These are phyloP conservation scores for Irpex lacteus DNA, from an alignment of 1,284 basidiomycete species.

Conservation along the genomic window DNA sequence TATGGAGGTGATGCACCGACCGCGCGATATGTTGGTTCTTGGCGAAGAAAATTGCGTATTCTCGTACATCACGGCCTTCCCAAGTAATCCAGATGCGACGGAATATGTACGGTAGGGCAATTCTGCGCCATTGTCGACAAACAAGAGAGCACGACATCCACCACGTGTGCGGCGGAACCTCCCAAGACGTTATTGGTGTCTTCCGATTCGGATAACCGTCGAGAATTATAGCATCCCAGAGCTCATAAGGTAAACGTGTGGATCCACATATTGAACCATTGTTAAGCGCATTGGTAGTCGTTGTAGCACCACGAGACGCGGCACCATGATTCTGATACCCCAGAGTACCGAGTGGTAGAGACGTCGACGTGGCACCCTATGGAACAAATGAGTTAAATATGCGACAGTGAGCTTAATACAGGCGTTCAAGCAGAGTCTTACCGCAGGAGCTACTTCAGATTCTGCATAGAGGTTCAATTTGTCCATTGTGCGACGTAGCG, in stretches of 20 bases:
- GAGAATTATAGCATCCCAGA: background rate
- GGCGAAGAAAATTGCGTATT: background rate
- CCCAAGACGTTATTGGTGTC: background rate
- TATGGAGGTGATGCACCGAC: background rate
- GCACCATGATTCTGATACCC: too few species aligned
- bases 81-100: background rate
- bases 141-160: background rate
- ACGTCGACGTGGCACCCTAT: too few species aligned
- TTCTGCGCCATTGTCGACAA: background rate
- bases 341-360: too few species aligned
- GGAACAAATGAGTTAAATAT: too few species aligned
- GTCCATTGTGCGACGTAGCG: too few species aligned
- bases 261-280: background rate
- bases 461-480: too few species aligned
- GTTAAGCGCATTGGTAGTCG: background rate
- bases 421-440: too few species aligned
- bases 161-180: background rate
- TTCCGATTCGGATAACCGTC: background rate
- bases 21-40: background rate
- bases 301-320: too few species aligned
- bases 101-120: background rate
- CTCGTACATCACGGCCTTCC: background rate
- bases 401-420: too few species aligned
- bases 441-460: too few species aligned
- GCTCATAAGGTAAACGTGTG: background rate